Evolutionary conservation across 1,284 basidiomycete species (phyloP), one percentile per base, ranked within the genome.

Genomic region (Phylloporus sp.): DNA sequence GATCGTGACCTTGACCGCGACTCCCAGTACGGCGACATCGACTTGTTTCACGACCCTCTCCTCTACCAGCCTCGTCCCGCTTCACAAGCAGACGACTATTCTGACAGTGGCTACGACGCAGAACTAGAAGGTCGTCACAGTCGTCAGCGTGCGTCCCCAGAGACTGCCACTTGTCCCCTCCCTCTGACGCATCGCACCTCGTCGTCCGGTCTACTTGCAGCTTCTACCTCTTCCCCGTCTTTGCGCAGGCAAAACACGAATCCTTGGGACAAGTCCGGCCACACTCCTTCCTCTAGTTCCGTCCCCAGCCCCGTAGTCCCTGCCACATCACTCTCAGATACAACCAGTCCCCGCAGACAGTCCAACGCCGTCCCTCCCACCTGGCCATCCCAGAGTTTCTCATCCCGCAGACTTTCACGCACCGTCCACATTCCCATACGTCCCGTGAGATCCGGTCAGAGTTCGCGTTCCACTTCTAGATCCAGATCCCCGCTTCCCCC

Each of bases 401-500:
- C 85, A 62, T 90, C 87, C 62, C 90, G 92, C 66, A 85, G 92
- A 26, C 82, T 94, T 56, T 94, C 93, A 26, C 90, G 93, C 61
- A 89, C 89, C 11, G 89, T 94, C 66, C 92, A 92, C 74, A 89
- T 94, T 63, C 87, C 89, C 63, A 79, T 85, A 57, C 87, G 88
- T 51, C 84, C 87, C 22, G 83, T 86, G 50, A 87, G 82, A 68
- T 94, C 91, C 61, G 88, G 86, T 34, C 88, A 91, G 64, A 96
- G 90, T 72, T 98, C 97, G n/a, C 91, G 97, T 32, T 97, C 95
- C 3, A 96, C 94, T 2, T 98, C 96, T 56, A 91, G 97, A 42
- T 98, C 97, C 4, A 89, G 95, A 50, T 98, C 97, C 2, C 97
- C 97, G 0, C 84, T 98, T 69, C 96, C 95, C 12, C 95, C 95